Evolutionary conservation across 495 filamentous ascomycete genomes (phyloP).

Genomic region (Penicillium samsonianum): DNA sequence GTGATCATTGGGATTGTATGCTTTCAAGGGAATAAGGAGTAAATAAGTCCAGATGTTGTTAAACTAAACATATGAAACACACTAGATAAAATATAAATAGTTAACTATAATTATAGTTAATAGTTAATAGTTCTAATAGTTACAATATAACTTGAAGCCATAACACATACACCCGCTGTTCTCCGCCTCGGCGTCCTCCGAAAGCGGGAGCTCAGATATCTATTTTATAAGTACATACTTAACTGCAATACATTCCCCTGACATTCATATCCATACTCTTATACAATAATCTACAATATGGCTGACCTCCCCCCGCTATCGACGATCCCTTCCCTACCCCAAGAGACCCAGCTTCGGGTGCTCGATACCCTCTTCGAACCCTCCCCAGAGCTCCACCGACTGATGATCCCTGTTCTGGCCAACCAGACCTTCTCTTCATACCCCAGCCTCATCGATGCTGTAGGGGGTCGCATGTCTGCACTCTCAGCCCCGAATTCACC

Average conservation of each 20-base stretch:
- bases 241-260: not conserved
- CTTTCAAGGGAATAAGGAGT: no score
- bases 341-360: slow-evolving; percentile 56
- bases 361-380: slow-evolving; percentile 90
- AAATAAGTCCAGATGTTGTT: not conserved
- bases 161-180: slow-evolving; percentile 15
- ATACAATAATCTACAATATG: slow-evolving; percentile 17
- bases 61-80: not conserved
- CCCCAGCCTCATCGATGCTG: slow-evolving; percentile 57
- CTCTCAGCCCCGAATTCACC: slow-evolving; percentile 49
- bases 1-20: no score
- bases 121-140: no score
- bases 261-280: not conserved
- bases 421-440: slow-evolving; percentile 64
- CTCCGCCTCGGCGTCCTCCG: slow-evolving; percentile 37
- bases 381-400: slow-evolving; percentile 67
- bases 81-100: not conserved
- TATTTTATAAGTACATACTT: slow-evolving; percentile 4
- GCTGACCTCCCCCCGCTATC: slow-evolving; percentile 52
- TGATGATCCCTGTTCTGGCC: slow-evolving; percentile 66
- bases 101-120: not conserved
- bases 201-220: slow-evolving; percentile 25
- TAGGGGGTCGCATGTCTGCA: slow-evolving; percentile 56
- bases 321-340: slow-evolving; percentile 55
- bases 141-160: not conserved